Base-by-base conservation (phyloP, 768 basidiomycete species). In the Boletus rex-veris region DNA sequence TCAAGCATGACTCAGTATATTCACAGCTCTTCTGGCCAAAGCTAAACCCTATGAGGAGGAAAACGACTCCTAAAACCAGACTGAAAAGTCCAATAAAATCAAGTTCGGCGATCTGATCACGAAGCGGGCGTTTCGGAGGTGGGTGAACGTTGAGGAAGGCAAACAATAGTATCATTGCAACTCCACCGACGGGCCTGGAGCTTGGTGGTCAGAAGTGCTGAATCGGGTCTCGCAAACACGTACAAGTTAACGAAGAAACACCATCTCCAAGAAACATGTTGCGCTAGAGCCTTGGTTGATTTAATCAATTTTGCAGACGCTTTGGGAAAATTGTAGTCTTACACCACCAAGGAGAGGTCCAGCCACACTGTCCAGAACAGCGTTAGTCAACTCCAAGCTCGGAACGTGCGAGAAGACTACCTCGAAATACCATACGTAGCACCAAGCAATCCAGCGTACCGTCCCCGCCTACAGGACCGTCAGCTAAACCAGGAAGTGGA, bases 261-360 rank as follows among this genome's bases (percentile, higher is more conserved):
- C 89, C 90, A 92, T 73, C 90, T 71, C 90, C 90, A 92, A 0
- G 83, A 76, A 14, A 80, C 84, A 62, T 87, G 84, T 63, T 90
- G 83, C 0, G 88, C 80, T 52, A 92, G 79, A 12, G 74, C 82
- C 85, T 86, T 52, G 43, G 28, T 14, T 9, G 8, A 54, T 30
- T 57, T 15, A 51, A 28, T 6, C 11, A 8, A 24, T 5, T 24
- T 6, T 0, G 12, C 1, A 0, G 15, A 30, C 1, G 1, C 26
- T 44, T n/a, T 12, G 3, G 42, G 33, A 8, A 24, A 44, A 28
- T 35, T 16, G 28, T 11, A 30, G 15, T 68, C 85, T 74, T 67
- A 88, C 88, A 53, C 91, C 92, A 53, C 92, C 92, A 14, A 94
- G 70, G 12, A 97, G 75, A 3, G 92, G 92, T 0, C 92, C 89